Evolutionary conservation across 345 rosid species (phyloP).

Genomic region (Toxicodendron radicans): DNA sequence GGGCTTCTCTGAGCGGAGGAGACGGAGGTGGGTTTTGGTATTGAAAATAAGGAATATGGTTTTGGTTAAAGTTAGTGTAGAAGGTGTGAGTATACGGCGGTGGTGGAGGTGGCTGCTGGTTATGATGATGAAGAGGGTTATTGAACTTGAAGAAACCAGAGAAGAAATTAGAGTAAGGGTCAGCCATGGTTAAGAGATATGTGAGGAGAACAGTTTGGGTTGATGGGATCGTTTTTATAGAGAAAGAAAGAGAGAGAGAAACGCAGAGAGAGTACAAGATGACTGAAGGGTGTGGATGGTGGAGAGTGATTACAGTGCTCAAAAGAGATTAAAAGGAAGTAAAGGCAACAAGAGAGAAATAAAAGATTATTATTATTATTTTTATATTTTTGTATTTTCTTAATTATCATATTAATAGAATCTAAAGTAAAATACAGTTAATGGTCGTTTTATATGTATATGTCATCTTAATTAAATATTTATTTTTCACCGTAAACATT

Average conservation of each 20-base stretch:
- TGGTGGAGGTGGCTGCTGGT: slow-evolving; percentile 35
- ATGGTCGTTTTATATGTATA: slow-evolving; percentile 12
- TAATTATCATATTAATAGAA: background rate
- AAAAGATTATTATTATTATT: background rate
- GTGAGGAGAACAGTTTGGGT: slow-evolving; percentile 32
- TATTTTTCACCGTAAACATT: background rate
- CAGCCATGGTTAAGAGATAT: slow-evolving; percentile 60
- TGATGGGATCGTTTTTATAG: slow-evolving; percentile 60
- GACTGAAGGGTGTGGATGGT: slow-evolving; percentile 46
- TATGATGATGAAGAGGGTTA: slow-evolving; percentile 38
- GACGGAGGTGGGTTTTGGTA: slow-evolving; percentile 57
- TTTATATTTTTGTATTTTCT: background rate
- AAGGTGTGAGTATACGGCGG: slow-evolving; percentile 18
- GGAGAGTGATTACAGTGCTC: slow-evolving; percentile 26
- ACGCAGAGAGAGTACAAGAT: slow-evolving; percentile 42
- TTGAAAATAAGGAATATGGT: slow-evolving; percentile 19
- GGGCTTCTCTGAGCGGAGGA: slow-evolving; percentile 86
- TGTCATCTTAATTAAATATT: slow-evolving; percentile 11
- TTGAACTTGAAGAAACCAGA: slow-evolving; percentile 51
- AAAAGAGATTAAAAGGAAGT: slow-evolving; percentile 19
- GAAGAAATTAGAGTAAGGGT: slow-evolving; percentile 79
- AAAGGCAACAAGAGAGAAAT: slow-evolving; percentile 20
- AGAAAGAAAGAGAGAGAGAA: slow-evolving; percentile 32
- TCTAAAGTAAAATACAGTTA: slow-evolving; percentile 22
- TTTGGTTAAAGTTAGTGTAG: slow-evolving; percentile 20